These are phyloP conservation scores for Cercospora canescens DNA, from an alignment of 2,329 filamentous ascomycete species.

Conservation along the genomic window DNA sequence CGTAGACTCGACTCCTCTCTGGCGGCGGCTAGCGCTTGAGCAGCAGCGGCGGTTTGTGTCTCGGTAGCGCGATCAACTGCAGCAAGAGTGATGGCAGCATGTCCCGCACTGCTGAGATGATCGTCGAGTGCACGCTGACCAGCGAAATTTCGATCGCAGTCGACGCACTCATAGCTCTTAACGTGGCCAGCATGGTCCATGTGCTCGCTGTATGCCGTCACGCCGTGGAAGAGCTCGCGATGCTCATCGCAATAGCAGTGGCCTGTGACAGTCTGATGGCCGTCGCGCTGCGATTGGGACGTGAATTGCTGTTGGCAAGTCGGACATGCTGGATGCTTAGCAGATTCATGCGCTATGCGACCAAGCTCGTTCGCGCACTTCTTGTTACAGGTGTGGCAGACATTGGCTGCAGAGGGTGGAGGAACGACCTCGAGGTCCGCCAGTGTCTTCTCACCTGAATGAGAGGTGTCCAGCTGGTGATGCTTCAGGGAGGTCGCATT, in stretches of 20 bases:
- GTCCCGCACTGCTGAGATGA: slow-evolving; percentile 11
- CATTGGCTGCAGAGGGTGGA: neutral
- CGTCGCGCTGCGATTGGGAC: neutral
- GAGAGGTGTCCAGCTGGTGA: neutral
- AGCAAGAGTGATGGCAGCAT: neutral
- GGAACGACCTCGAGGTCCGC: neutral
- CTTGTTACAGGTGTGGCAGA: slow-evolving; percentile 8
- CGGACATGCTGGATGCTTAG: slow-evolving; percentile 11
- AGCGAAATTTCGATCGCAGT: slow-evolving; percentile 13
- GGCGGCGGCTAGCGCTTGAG: neutral
- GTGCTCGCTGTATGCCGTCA: slow-evolving; percentile 6
- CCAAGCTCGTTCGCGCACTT: neutral
- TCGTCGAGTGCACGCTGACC: slow-evolving; percentile 12
- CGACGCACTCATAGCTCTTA: slow-evolving; percentile 13
- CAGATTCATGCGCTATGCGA: slow-evolving; percentile 2
- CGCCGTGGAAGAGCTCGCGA: neutral
- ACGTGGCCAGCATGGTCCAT: slow-evolving; percentile 4
- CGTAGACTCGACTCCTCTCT: slow-evolving; percentile 15
- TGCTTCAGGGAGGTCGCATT: neutral
- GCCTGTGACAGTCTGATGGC: slow-evolving; percentile 9
- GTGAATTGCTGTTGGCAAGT: slow-evolving; percentile 14
- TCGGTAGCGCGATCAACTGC: neutral
- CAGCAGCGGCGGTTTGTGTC: neutral
- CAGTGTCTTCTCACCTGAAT: neutral
- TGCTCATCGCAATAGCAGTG: slow-evolving; percentile 23